These are phyloP conservation scores for Cryptosporidium baileyi DNA, from an alignment of 169 alveolate genomes.

Conservation along the genomic window DNA sequence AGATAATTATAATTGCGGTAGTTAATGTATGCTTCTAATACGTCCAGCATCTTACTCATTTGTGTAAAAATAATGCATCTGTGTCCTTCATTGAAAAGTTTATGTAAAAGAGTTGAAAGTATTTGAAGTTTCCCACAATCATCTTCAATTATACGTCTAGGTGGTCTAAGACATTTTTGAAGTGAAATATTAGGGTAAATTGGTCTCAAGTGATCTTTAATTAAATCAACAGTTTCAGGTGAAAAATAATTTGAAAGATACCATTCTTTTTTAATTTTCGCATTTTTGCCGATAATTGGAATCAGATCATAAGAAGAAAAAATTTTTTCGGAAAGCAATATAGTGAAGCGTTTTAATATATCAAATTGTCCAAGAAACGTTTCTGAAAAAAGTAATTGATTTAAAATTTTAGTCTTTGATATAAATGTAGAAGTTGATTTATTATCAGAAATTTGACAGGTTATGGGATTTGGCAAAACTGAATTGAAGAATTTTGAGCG, in stretches of 20 bases:
- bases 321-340: not conserved
- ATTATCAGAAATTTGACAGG: not conserved
- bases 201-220: not conserved
- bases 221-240: not conserved
- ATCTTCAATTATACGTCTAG: slow-evolving; percentile 80
- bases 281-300: slow-evolving; percentile 25
- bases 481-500: not conserved
- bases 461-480: not conserved
- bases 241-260: not conserved
- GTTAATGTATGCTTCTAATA: slow-evolving; percentile 94
- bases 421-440: not conserved
- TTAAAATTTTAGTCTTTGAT: not conserved
- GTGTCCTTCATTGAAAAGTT: slow-evolving; percentile 89
- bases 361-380: not conserved
- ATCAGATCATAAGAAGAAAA: not conserved
- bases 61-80: slow-evolving; percentile 95
- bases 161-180: slow-evolving; percentile 79
- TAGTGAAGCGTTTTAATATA: not conserved
- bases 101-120: slow-evolving; percentile 82
- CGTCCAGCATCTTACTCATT: slow-evolving; percentile 96
- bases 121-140: slow-evolving; percentile 96
- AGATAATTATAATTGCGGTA: slow-evolving; percentile 93
- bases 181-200: not conserved
- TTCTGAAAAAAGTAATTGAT: not conserved
- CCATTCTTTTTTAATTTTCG: slow-evolving; percentile 13